phyloP scores from a whole-genome alignment of 805 yeast species.

The Metschnikowia corniflorae region DNA sequence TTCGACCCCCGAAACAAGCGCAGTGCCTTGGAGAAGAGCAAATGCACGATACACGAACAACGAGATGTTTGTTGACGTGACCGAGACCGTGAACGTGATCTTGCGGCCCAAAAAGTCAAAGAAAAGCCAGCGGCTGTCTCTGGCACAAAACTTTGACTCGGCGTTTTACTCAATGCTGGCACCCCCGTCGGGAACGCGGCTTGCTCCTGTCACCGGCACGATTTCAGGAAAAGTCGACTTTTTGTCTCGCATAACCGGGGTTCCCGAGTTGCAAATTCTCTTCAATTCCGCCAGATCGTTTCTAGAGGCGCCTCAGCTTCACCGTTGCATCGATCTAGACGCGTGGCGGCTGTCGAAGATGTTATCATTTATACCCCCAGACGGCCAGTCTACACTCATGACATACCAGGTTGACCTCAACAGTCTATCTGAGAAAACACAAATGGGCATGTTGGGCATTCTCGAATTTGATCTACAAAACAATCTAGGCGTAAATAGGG shows the following conservation, averaged over 20 bases:
- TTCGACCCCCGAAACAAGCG: conserved; percentile 9
- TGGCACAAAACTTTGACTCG: conserved; percentile 19
- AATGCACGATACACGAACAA: conserved; percentile 72
- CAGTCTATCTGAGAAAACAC: conserved; percentile 19
- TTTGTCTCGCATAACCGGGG: conserved; percentile 69
- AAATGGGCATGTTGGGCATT: conserved; percentile 42
- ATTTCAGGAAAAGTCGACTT: conserved; percentile 64
- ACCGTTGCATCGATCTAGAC: conserved; percentile 59
- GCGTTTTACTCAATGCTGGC: conserved; percentile 23
- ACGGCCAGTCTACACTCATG: conserved; percentile 65
- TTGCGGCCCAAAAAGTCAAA: conserved; percentile 24
- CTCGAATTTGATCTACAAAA: conserved; percentile 51
- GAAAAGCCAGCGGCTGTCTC: conserved; percentile 11
- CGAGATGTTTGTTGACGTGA: conserved; percentile 81
- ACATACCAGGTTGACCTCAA: conserved; percentile 58
- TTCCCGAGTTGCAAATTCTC: conserved; percentile 63
- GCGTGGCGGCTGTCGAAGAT: conserved; percentile 50
- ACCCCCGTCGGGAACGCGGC: conserved; percentile 13
- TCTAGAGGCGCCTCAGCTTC: conserved; percentile 61
- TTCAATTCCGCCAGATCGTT: conserved; percentile 46
- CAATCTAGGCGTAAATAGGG: conserved; percentile 48
- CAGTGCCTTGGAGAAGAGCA: conserved; percentile 74
- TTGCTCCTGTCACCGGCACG: conserved; percentile 46
- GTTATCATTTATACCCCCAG: conserved; percentile 81
- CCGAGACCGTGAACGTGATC: conserved; percentile 60